Evolutionary conservation across 2,329 filamentous ascomycete species (phyloP), one percentile per base, ranked within the genome.

Genomic region (Colletotrichum brevisporum): DNA sequence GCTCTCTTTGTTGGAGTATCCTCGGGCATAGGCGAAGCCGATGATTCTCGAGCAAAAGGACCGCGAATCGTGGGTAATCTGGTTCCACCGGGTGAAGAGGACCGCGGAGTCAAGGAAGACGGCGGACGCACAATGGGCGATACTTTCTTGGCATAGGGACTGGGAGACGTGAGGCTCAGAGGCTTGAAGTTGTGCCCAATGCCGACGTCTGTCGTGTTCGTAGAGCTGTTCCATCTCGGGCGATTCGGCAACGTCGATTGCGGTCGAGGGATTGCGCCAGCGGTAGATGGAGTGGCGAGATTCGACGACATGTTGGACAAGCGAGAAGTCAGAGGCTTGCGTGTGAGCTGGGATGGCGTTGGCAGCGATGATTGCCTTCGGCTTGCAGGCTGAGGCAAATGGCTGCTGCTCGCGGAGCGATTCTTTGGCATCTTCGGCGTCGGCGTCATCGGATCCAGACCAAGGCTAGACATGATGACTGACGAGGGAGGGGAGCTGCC

Each of bases 211-310:
- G 82, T 81, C 5, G 88, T 86, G 74, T 91, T 94, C 6, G 90
- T 88, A 36, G 90, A 92, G 12, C 75, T 76, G 75, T 91, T 95
- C 93, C 93, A 96, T 67, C 90, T 87, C 4, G 93, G 93, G 58
- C 91, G 89, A 65, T 87, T 84, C 66, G 86, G 77, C 41, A 84
- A 73, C 12, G 83, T 83, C 2, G 84, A 81, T 47, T 82, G 76
- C 64, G 86, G 82, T 58, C 85, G 83, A 63, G 85, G 77, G 56
- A 82, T 75, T 63, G 74, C 78, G 63, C 74, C 75, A 26, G 54
- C 50, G 55, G 74, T 79, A 72, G 79, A 82, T 74, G 67, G 77
- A 74, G 71, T 83, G 4, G 81, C 86, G 5, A 87, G 85, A 0
- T 88, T 89, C 12, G 84, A 82, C 24, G 83, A 78, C 39, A 85